These are phyloP conservation scores for Saccharomycopsis crataegensis DNA, from an alignment of 1,139 yeast genomes.

Conservation along the genomic window DNA sequence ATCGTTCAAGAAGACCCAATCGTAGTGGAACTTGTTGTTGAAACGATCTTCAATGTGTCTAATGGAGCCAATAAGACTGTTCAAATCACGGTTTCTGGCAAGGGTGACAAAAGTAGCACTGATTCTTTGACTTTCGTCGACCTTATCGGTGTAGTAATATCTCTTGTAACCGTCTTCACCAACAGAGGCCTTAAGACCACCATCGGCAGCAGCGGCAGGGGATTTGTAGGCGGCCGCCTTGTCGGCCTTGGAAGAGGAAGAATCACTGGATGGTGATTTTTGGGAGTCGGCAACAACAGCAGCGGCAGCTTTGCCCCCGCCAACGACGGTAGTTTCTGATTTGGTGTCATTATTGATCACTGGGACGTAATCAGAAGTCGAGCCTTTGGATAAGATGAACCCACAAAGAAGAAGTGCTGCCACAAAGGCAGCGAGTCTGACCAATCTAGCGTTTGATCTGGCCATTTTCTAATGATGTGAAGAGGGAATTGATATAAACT, in stretches of 20 bases:
- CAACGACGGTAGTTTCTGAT: background rate
- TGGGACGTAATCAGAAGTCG: conserved; percentile 36
- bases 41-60: conserved; percentile 68
- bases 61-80: conserved; percentile 52
- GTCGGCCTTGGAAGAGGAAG: background rate
- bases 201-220: conserved; percentile 10
- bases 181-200: conserved; percentile 10
- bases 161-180: conserved; percentile 61
- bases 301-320: background rate
- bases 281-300: background rate
- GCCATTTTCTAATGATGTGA: conserved; percentile 28
- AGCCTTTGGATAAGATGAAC: conserved; percentile 53
- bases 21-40: conserved; percentile 56
- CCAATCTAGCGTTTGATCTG: conserved; percentile 55
- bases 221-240: background rate
- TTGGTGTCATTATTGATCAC: conserved; percentile 1
- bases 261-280: background rate
- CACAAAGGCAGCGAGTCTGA: conserved; percentile 57
- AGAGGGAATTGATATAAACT: background rate
- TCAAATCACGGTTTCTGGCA: conserved; percentile 66
- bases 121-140: conserved; percentile 28
- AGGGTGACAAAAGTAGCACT: conserved; percentile 71
- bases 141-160: conserved; percentile 11
- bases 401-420: conserved; percentile 50
- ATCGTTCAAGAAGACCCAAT: conserved; percentile 71